Evolutionary conservation across 108 stramenopile species (phyloP).

Genomic region (Cyclotella sp.): DNA sequence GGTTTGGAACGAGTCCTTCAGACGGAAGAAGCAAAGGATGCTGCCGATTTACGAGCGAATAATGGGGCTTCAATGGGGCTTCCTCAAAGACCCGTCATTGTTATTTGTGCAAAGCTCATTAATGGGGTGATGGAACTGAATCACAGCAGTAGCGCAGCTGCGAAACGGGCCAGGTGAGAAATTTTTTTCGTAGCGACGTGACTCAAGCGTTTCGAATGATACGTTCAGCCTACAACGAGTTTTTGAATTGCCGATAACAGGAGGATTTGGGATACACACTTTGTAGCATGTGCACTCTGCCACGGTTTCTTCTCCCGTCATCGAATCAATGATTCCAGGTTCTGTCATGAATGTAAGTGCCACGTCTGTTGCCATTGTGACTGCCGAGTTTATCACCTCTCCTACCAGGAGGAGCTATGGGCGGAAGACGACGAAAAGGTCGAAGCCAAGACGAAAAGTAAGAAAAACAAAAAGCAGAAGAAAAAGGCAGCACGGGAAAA

Average conservation of each 20-base stretch:
- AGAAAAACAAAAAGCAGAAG: slow-evolving; percentile 89
- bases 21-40: slow-evolving; percentile 84
- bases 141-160: slow-evolving; percentile 84
- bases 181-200: neutral
- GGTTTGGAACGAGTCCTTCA: slow-evolving; percentile 94
- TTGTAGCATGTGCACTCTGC: slow-evolving; percentile 95
- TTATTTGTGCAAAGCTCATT: slow-evolving; percentile 80
- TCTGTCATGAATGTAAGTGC: slow-evolving; percentile 95
- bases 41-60: slow-evolving; percentile 36
- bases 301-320: slow-evolving; percentile 88
- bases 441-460: slow-evolving; percentile 82
- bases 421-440: slow-evolving; percentile 80
- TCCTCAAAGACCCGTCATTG: slow-evolving; percentile 51
- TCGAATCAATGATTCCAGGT: slow-evolving; percentile 75
- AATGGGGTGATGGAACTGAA: slow-evolving; percentile 80
- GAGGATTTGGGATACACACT: slow-evolving; percentile 95
- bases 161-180: slow-evolving; percentile 77
- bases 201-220: neutral
- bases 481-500: slow-evolving; percentile 87
- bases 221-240: too few species aligned
- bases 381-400: slow-evolving; percentile 91
- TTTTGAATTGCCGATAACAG: neutral
- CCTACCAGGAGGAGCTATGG: slow-evolving; percentile 96
- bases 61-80: slow-evolving; percentile 42
- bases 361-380: slow-evolving; percentile 93